Conservation (phyloP, 192 early-diverging fungal genomes). For the Coemansia sp. region DNA sequence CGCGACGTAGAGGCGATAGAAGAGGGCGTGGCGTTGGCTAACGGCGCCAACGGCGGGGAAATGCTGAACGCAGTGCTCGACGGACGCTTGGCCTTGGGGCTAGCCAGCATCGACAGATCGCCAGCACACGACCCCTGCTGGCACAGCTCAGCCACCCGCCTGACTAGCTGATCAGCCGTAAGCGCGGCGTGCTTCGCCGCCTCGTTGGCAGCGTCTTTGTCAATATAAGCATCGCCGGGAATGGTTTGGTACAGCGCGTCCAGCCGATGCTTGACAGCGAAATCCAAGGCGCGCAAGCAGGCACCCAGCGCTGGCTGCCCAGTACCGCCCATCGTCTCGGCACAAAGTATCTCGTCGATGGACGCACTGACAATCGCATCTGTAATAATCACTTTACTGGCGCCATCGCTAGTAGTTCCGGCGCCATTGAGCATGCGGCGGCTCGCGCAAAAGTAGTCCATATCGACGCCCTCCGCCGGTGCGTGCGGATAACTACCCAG, state of each 20-base stretch:
- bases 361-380: slow-evolving; percentile 18
- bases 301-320: slow-evolving; percentile 18
- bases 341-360: slow-evolving; percentile 25
- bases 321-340: not conserved
- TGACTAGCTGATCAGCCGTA: slow-evolving; percentile 9
- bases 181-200: not conserved
- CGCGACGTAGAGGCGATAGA: slow-evolving; percentile 14
- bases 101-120: slow-evolving; percentile 8
- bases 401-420: not conserved
- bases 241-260: slow-evolving; percentile 18
- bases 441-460: slow-evolving; percentile 20
- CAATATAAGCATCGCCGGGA: slow-evolving; percentile 16
- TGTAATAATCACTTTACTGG: not conserved
- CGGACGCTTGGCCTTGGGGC: slow-evolving; percentile 30
- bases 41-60: slow-evolving; percentile 15
- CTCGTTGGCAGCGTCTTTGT: slow-evolving; percentile 4
- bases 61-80: slow-evolving; percentile 24
- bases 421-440: not conserved
- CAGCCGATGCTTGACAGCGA: slow-evolving; percentile 36
- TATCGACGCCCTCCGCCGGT: not conserved
- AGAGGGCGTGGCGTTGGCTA: not conserved
- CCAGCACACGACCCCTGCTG: not conserved
- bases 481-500: slow-evolving; percentile 9
- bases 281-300: slow-evolving; percentile 34
- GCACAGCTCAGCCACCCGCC: slow-evolving; percentile 16